Percentiles rank a stretch among this genome's conserved stretches.
phyloP scores from a whole-genome alignment of 148 eudicot species.

The Silene conica region DNA sequence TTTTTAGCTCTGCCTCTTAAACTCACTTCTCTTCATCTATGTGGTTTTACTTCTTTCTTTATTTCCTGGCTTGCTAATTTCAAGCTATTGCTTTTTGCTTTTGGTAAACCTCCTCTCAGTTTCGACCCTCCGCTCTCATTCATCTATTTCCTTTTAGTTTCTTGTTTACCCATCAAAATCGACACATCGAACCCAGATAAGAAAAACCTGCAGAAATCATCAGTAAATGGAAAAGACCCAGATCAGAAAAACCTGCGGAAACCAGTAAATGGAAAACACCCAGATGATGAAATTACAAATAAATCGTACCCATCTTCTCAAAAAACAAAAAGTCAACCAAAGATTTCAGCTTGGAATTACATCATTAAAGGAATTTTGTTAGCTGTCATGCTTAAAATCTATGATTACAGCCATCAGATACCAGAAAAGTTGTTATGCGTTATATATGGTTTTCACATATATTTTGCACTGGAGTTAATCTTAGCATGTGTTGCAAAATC shows the following conservation, averaged over 20 bases:
- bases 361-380: slow-evolving; percentile 28
- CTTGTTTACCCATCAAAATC: slow-evolving; percentile 40
- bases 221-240: not conserved
- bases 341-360: slow-evolving; percentile 26
- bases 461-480: slow-evolving; percentile 37
- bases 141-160: slow-evolving; percentile 28
- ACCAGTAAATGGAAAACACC: not conserved
- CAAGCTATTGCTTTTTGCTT: slow-evolving; percentile 46
- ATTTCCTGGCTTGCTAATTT: slow-evolving; percentile 48
- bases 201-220: slow-evolving; percentile 8
- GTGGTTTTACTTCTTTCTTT: slow-evolving; percentile 42
- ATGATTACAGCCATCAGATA: slow-evolving; percentile 27
- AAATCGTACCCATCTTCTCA: slow-evolving; percentile 17
- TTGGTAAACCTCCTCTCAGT: slow-evolving; percentile 38
- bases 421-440: slow-evolving; percentile 30
- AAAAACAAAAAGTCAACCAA: not conserved
- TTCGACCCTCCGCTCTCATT: slow-evolving; percentile 32
- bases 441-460: slow-evolving; percentile 32
- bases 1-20: slow-evolving; percentile 39
- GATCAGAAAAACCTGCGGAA: slow-evolving; percentile 12
- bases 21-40: slow-evolving; percentile 39
- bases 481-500: slow-evolving; percentile 23
- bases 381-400: slow-evolving; percentile 21
- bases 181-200: slow-evolving; percentile 15
- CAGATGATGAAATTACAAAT: slow-evolving; percentile 12